Conservation (phyloP, 768 basidiomycete genomes). For the Russula brevipes region DNA sequence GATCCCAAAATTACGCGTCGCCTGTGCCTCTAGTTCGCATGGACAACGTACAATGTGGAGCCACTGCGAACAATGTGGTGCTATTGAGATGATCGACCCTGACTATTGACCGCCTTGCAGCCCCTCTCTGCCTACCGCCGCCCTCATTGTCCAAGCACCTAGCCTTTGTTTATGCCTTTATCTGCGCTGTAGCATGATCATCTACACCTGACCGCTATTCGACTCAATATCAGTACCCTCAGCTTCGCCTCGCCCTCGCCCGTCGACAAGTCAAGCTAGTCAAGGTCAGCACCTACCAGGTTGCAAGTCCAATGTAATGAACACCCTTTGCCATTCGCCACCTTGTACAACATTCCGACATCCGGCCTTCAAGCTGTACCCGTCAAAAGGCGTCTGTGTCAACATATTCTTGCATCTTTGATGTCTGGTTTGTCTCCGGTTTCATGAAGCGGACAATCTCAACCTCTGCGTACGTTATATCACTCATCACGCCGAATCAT, state of each 20-base stretch:
- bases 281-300: neutral
- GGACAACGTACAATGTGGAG: slow-evolving; percentile 83
- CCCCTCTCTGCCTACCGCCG: slow-evolving; percentile 5
- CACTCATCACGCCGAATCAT: slow-evolving; percentile 11
- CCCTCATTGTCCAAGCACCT: slow-evolving; percentile 11
- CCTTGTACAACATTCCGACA: neutral
- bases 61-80: slow-evolving; percentile 83
- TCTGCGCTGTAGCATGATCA: slow-evolving; percentile 20
- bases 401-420: slow-evolving; percentile 13
- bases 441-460: slow-evolving; percentile 17
- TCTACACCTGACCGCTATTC: slow-evolving; percentile 9
- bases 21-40: slow-evolving; percentile 63
- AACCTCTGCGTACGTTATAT: slow-evolving; percentile 17
- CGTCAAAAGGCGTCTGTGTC: slow-evolving; percentile 5
- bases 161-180: slow-evolving; percentile 32
- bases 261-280: neutral
- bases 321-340: slow-evolving; percentile 7
- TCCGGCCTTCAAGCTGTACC: neutral
- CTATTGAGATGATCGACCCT: slow-evolving; percentile 81
- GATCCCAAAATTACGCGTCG: slow-evolving; percentile 78
- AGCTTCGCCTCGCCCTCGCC: neutral
- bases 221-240: slow-evolving; percentile 11
- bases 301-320: slow-evolving; percentile 8
- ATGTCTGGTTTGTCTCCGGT: slow-evolving; percentile 23
- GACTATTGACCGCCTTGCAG: slow-evolving; percentile 38